Percentiles rank a stretch among this genome's conserved stretches.
phyloP scores from a whole-genome alignment of 2,329 filamentous ascomycete genomes.

The Claviceps humidiphila region DNA sequence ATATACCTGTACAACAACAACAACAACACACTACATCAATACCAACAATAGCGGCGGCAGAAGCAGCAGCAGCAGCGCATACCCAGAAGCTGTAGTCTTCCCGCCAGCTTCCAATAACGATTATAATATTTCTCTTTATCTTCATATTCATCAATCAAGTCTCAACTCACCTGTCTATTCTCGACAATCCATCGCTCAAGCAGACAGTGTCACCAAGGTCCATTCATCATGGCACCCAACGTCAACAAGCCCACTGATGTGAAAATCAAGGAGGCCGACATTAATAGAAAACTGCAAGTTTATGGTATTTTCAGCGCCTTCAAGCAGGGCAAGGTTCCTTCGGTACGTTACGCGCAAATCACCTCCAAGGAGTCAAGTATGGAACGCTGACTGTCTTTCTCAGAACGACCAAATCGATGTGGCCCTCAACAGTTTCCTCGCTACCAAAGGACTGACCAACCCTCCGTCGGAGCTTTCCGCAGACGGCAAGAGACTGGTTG shows the following conservation, averaged over 20 bases:
- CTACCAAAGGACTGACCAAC: slow-evolving; percentile 52
- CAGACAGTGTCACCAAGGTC: neutral
- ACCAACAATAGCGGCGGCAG: neutral
- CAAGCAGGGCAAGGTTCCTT: slow-evolving; percentile 78
- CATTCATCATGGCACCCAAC: slow-evolving; percentile 22
- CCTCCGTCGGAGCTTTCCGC: slow-evolving; percentile 66
- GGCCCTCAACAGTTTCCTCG: slow-evolving; percentile 77
- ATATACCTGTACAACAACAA: neutral
- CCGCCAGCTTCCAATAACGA: neutral
- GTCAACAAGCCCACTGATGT: slow-evolving; percentile 65
- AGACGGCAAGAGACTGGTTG: slow-evolving; percentile 69
- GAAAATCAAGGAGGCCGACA: slow-evolving; percentile 68
- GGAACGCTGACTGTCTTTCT: neutral
- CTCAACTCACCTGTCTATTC: neutral
- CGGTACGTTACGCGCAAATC: slow-evolving; percentile 41
- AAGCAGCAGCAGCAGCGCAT: too few species aligned
- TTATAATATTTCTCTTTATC: neutral
- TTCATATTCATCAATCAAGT: neutral
- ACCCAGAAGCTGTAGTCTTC: neutral
- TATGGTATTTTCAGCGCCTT: slow-evolving; percentile 87
- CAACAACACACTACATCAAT: neutral
- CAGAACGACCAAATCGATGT: slow-evolving; percentile 94
- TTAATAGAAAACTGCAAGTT: slow-evolving; percentile 87
- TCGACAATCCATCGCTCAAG: neutral
- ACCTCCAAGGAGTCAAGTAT: too few species aligned